Conservation (phyloP, 129 eudicot species). For the Ambrosia artemisiifolia region DNA sequence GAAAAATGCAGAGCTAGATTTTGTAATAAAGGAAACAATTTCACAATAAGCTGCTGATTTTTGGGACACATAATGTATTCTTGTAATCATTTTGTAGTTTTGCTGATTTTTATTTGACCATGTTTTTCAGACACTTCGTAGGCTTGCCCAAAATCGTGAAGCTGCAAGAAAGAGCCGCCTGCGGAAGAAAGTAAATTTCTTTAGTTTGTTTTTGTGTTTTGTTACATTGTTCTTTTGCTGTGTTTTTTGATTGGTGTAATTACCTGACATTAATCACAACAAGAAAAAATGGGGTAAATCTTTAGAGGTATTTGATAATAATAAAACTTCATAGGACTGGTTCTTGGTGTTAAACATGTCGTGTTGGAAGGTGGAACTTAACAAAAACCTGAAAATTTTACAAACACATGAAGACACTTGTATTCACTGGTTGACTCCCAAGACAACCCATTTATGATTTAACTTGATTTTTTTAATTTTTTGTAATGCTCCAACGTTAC, state of each 20-base stretch:
- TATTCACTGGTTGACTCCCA: too few relatives aligned
- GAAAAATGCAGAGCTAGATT: not conserved
- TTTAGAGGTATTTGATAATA: not conserved
- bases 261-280: not conserved
- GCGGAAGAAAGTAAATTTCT: constrained; percentile 61
- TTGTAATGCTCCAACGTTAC: too few relatives aligned
- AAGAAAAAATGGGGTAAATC: not conserved
- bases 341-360: not conserved
- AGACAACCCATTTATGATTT: too few relatives aligned
- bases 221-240: not conserved
- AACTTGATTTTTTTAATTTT: too few relatives aligned
- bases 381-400: too few relatives aligned
- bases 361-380: too few relatives aligned
- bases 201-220: not conserved
- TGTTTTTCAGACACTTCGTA: constrained; percentile 72
- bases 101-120: constrained; percentile 6
- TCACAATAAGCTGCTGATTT: not conserved
- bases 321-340: not conserved
- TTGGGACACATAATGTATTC: not conserved
- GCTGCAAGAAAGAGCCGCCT: constrained; percentile 94
- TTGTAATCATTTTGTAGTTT: constrained; percentile 1
- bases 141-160: constrained; percentile 97
- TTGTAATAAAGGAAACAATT: not conserved
- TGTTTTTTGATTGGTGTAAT: not conserved
- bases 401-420: too few relatives aligned